A percentile compares a stretch with the other conserved stretches of the same genome.
Evolutionary conservation across 2,329 filamentous ascomycete genomes (phyloP).

Genomic region (Talaromyces sp.): DNA sequence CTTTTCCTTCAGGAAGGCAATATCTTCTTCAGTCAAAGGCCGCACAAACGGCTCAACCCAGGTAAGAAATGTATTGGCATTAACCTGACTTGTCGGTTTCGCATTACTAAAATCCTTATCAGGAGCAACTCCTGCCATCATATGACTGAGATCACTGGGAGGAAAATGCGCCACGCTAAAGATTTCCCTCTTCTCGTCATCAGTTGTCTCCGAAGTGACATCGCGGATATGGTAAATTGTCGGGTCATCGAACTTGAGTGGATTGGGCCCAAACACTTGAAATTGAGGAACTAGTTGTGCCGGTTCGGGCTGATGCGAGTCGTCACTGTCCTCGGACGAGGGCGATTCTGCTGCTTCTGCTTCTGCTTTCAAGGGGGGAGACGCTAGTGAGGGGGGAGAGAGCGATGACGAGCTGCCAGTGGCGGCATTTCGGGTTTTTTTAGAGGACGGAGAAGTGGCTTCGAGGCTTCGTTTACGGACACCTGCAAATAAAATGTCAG

Average conservation of each 20-base stretch:
- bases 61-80: constrained; percentile 84
- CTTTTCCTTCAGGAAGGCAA: constrained; percentile 84
- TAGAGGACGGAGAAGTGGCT: constrained; percentile 32
- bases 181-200: constrained; percentile 81
- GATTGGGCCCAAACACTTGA: constrained; percentile 89
- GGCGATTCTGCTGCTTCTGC: constrained; percentile 58
- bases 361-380: constrained; percentile 50
- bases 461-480: constrained; percentile 13
- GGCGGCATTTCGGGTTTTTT: constrained; percentile 31
- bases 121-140: constrained; percentile 82
- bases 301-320: constrained; percentile 55
- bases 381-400: constrained; percentile 37
- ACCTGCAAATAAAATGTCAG: constrained; percentile 3
- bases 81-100: constrained; percentile 91
- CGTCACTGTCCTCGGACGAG: constrained; percentile 54
- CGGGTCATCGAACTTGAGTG: constrained; percentile 82
- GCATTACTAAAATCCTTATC: constrained; percentile 94
- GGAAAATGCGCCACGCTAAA: constrained; percentile 85
- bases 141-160: constrained; percentile 68
- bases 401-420: constrained; percentile 34
- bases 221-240: constrained; percentile 89
- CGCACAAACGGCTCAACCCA: constrained; percentile 91
- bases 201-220: constrained; percentile 67
- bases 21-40: constrained; percentile 84
- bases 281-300: constrained; percentile 62